phyloP scores from a whole-genome alignment of 495 filamentous ascomycete species.

The Niebla homalea region DNA sequence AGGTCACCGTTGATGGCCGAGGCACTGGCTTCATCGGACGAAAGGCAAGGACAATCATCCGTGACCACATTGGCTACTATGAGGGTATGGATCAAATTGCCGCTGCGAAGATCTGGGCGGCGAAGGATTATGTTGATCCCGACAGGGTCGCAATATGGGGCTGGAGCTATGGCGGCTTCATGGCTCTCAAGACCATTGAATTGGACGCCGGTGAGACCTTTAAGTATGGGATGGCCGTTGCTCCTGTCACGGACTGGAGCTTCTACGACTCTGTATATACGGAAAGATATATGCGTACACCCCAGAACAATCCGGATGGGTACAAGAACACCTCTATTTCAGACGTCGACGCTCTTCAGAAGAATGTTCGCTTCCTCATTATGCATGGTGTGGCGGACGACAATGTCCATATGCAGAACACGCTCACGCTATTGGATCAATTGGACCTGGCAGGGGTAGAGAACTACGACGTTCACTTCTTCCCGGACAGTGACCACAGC shows the following conservation, averaged over 20 bases:
- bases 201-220: conserved; percentile 81
- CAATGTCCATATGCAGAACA: conserved; percentile 94
- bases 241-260: conserved; percentile 93
- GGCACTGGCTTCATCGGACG: conserved; percentile 88
- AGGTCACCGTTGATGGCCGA: conserved; percentile 86
- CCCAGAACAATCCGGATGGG: conserved; percentile 62
- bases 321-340: conserved; percentile 64
- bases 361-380: conserved; percentile 74
- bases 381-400: conserved; percentile 95
- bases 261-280: conserved; percentile 95
- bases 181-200: conserved; percentile 92
- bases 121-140: conserved; percentile 72
- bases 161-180: conserved; percentile 95
- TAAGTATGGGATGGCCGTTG: conserved; percentile 93
- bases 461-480: conserved; percentile 95
- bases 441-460: conserved; percentile 72
- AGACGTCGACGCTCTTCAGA: conserved; percentile 51
- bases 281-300: conserved; percentile 90
- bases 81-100: conserved; percentile 87
- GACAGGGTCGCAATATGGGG: conserved; percentile 87
- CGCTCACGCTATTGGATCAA: conserved; percentile 71
- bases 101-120: conserved; percentile 73
- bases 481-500: conserved; percentile 90
- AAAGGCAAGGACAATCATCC: conserved; percentile 63
- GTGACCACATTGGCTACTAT: conserved; percentile 70